Base-by-base conservation (phyloP, 805 yeast genomes). In the Wickerhamiella galacta region DNA sequence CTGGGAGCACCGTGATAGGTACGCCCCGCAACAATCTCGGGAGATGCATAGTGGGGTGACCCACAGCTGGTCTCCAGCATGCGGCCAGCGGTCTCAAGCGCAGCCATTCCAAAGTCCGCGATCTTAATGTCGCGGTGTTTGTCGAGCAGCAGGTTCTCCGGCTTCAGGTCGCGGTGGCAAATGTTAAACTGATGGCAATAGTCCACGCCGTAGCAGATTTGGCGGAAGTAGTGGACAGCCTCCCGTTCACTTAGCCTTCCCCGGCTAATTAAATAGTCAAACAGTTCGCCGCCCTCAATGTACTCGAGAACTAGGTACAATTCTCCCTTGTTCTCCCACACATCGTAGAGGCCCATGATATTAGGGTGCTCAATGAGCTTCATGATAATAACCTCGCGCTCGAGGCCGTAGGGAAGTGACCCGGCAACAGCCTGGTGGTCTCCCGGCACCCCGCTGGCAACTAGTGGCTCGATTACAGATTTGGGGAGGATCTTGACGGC, bases 41-140 rank as follows among this genome's bases (percentile, higher is more conserved):
- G 98, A 7, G 95, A 81, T 2, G 96, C 98, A 55, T 90, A 90
- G 54, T 90, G 98, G 6, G 98, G 98, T 12, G 95, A 83, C 1
- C 98, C 98, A 57, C 98, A 90, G 14, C 92, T 75, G 3, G 98
- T 90, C 53, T 87, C 95, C 37, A 90, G 62, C 48, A 87, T 58
- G 45, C 77, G 72, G 43, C 75, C 87, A 34, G 68, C 69, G 20
- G 81, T 70, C 53, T 90, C 96, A 29, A 90, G 60, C 5, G 98
- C 96, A 12, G 98, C 98, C 98, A 90, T 90, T 21, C 98, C 98
- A 53, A 90, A 90, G 57, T 90, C 98, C 7, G 98, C 98, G 43
- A 90, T 82, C 54, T 90, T 90, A 53, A 90, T 85, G 54, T 82
- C 83, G 41, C 75, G 70, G 52, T 81, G 68, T 50, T 75, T 74